Base-by-base conservation (phyloP, 306 rosid genomes). In the Casuarina cunninghamiana region DNA sequence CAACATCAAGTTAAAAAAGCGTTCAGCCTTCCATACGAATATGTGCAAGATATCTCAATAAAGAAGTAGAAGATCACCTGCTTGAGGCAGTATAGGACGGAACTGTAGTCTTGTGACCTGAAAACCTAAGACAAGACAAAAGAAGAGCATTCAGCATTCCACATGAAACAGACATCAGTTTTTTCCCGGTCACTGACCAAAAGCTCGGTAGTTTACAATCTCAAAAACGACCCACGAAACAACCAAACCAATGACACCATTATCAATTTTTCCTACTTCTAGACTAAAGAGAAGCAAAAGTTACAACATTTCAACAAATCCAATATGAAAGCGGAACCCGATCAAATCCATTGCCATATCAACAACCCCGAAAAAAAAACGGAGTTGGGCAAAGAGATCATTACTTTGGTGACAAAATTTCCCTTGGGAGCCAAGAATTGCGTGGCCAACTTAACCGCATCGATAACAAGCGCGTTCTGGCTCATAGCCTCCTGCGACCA, bases 101-200 rank as follows among this genome's bases (percentile, higher is more conserved):
- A 89, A 68, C 88, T 91, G 69, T 95, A 93, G 84, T 95, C 99
- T 73, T 95, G 99, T 6, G 99, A 95, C 93, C 99, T 89, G 83
- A 93, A 95, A 76, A 95, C 87, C 97, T 95, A 82, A 26, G 44
- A 78, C 46, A 68, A 72, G 43, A 83, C 21, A 68, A 71, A 21
- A n/a, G 53, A 41, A 1, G 61, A 57, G 49, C 35, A 72, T 53
- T 70, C 53, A 86, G 38, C 50, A 53, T 43, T 73, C 42, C 43
- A 13, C 7, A 63, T 63, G 7, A 1, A 37, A 2, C 69, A 63
- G 44, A 38, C 44, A 16, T 26, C 32, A 26, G 32, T 26, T 26
- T 26, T 26, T 26, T 26, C 32, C 32, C 32, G 1, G 32, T 26
- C 32, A 26, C 32, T 26, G 32, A 26, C 41, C 69, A 62, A 7